Conservation (phyloP, 805 yeast species). For the Tetrapisispora iriomotensis region DNA sequence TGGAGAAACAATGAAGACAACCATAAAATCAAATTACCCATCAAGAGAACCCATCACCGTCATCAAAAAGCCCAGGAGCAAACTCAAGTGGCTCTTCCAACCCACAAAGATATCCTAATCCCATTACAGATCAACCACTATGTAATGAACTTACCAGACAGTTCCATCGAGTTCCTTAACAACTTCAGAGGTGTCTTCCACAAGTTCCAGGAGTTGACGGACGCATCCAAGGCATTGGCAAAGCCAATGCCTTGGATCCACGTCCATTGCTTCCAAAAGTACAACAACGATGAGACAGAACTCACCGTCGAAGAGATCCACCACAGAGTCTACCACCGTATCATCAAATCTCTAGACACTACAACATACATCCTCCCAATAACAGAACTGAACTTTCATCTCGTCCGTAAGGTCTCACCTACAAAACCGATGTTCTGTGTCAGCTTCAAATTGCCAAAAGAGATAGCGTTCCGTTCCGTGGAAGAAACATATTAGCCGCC, state of each 20-base stretch:
- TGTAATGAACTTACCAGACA: constrained; percentile 94
- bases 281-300: constrained; percentile 55
- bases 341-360: constrained; percentile 35
- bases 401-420: constrained; percentile 92
- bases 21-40: constrained; percentile 31
- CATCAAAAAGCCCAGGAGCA: constrained; percentile 28
- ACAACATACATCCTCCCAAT: constrained; percentile 40
- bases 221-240: no score
- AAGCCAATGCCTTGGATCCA: constrained; percentile 72
- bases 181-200: constrained; percentile 41
- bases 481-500: no score
- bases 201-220: constrained; percentile 24
- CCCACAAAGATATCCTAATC: constrained; percentile 34
- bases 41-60: constrained; percentile 11
- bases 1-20: constrained; percentile 32
- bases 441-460: constrained; percentile 54
- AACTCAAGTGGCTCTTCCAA: constrained; percentile 21
- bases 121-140: constrained; percentile 43
- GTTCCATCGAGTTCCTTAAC: constrained; percentile 74
- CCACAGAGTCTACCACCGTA: constrained; percentile 50
- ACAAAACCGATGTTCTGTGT: constrained; percentile 95
- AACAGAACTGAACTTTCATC: constrained; percentile 51
- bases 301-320: constrained; percentile 62
- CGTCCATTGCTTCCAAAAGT: constrained; percentile 89
- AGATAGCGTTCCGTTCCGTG: constrained; percentile 9